These are phyloP conservation scores for Serpula lacrymans DNA, from an alignment of 768 basidiomycete species.

Conservation along the genomic window DNA sequence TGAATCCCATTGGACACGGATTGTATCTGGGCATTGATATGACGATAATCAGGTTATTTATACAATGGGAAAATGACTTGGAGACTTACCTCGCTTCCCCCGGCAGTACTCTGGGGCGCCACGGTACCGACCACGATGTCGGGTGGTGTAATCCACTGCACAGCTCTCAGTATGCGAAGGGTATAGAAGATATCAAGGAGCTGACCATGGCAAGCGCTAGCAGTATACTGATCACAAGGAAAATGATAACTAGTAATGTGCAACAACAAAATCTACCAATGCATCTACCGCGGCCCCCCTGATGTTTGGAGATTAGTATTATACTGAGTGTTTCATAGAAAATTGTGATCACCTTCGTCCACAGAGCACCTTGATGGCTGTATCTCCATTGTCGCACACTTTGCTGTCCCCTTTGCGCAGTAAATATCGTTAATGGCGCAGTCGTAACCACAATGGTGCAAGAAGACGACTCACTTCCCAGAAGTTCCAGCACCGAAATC, in stretches of 20 bases:
- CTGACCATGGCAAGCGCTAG: conserved; percentile 67
- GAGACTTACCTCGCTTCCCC: conserved; percentile 44
- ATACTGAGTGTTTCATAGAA: conserved; percentile 1
- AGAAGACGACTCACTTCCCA: conserved; percentile 23
- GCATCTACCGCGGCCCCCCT: conserved; percentile 63
- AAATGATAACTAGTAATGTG: conserved; percentile 59
- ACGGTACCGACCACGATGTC: conserved; percentile 56
- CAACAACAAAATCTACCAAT: conserved; percentile 74
- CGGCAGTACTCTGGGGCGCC: conserved; percentile 31
- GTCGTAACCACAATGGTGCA: not conserved
- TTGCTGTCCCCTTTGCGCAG: conserved; percentile 12
- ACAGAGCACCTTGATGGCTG: conserved; percentile 59
- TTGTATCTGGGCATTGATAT: conserved; percentile 32
- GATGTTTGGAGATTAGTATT: not conserved
- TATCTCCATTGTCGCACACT: conserved; percentile 51
- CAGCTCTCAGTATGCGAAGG: conserved; percentile 5
- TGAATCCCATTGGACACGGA: conserved; percentile 40
- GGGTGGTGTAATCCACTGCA: conserved; percentile 77
- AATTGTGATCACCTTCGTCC: conserved; percentile 52
- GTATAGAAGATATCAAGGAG: conserved; percentile 6
- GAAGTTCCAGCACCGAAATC: conserved; percentile 36
- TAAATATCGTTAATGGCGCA: conserved; percentile 3
- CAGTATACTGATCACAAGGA: conserved; percentile 63
- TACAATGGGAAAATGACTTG: not conserved
- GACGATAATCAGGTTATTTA: conserved; percentile 22